Percentiles rank a stretch among this genome's conserved stretches.
Evolutionary conservation across 108 stramenopile species (phyloP).

Genomic region (Poteriospumella lacustris): DNA sequence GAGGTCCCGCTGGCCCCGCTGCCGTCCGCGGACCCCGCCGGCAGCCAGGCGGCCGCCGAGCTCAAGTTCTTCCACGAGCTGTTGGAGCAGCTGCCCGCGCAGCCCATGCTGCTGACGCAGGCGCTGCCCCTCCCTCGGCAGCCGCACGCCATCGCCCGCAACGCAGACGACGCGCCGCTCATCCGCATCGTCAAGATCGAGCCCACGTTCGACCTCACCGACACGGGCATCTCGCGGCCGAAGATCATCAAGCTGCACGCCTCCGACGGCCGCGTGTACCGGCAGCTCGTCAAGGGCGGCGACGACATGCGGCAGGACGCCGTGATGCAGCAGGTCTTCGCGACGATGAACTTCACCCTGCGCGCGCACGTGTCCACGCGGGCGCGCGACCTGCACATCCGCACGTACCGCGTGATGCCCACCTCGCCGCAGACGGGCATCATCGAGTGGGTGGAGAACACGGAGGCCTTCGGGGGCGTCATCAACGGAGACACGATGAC

Average conservation of each 20-base stretch:
- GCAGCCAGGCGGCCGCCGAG: not conserved
- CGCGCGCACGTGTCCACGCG: slow-evolving; percentile 27
- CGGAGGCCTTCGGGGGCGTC: slow-evolving; percentile 61
- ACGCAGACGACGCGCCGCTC: not conserved
- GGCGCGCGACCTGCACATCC: slow-evolving; percentile 53
- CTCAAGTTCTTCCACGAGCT: slow-evolving; percentile 7
- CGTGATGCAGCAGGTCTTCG: slow-evolving; percentile 92
- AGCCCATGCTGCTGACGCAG: not conserved
- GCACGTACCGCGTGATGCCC: slow-evolving; percentile 80
- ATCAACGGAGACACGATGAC: not conserved
- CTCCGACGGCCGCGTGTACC: slow-evolving; percentile 61
- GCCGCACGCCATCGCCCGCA: not conserved
- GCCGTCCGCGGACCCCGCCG: slow-evolving; percentile 32
- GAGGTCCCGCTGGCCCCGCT: not conserved
- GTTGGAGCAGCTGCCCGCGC: not conserved
- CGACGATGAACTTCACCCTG: slow-evolving; percentile 75
- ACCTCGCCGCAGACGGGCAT: slow-evolving; percentile 79
- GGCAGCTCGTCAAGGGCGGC: slow-evolving; percentile 81
- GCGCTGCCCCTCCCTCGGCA: not conserved
- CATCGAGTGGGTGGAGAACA: slow-evolving; percentile 91
- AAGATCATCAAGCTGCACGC: slow-evolving; percentile 78
- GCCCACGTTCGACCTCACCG: slow-evolving; percentile 64
- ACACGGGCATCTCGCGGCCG: slow-evolving; percentile 71
- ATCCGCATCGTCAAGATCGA: slow-evolving; percentile 63
- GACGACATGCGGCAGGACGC: slow-evolving; percentile 96